These are phyloP conservation scores for Nicotiana noctiflora DNA, from an alignment of 257 asterid genomes.

Conservation along the genomic window DNA sequence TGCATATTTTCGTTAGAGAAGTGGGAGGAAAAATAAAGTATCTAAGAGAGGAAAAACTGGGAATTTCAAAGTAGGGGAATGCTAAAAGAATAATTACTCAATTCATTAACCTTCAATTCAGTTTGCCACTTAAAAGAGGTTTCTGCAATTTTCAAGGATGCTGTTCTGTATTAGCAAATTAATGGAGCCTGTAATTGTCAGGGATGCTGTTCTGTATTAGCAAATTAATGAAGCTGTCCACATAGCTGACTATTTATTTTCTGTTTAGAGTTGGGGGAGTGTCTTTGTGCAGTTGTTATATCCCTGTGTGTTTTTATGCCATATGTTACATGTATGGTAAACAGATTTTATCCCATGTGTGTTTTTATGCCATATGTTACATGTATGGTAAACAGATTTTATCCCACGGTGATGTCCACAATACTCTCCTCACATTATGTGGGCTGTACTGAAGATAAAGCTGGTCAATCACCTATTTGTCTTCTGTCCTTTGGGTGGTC, in stretches of 20 bases:
- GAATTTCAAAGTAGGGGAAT: not conserved
- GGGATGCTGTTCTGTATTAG: not conserved
- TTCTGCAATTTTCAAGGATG: not conserved
- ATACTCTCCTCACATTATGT: not conserved
- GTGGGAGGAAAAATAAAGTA: not conserved
- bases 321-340: no score
- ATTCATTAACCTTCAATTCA: not conserved
- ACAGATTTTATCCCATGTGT: not conserved
- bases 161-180: no score
- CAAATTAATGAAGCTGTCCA: not conserved
- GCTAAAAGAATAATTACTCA: not conserved
- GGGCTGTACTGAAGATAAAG: not conserved
- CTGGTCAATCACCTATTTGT: not conserved
- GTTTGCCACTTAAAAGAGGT: not conserved
- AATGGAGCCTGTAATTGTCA: not conserved
- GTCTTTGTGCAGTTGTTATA: not conserved
- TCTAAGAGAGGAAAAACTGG: not conserved
- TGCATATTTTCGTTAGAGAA: not conserved
- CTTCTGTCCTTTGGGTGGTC: not conserved
- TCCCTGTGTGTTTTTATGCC: not conserved
- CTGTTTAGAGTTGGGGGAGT: not conserved
- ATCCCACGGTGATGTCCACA: not conserved
- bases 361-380: not conserved
- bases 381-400: no score
- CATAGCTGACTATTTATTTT: not conserved